Percentiles rank a stretch among this genome's conserved stretches.
phyloP scores from a whole-genome alignment of 2,329 filamentous ascomycete genomes.

The Exophiala bonariae region DNA sequence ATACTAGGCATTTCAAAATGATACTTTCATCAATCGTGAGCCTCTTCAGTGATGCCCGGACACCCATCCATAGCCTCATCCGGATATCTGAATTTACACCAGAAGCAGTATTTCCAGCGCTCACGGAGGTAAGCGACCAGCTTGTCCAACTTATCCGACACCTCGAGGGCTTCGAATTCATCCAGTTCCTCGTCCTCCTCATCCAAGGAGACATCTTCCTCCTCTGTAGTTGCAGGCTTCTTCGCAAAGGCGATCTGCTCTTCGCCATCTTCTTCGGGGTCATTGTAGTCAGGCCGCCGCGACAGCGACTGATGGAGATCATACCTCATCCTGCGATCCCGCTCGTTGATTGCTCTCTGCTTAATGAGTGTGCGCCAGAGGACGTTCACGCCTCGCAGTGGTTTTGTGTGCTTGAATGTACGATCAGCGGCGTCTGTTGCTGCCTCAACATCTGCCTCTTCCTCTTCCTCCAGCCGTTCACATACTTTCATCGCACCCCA shows the following conservation, averaged over 20 bases:
- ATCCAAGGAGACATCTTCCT: conserved; percentile 67
- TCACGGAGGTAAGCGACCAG: conserved; percentile 70
- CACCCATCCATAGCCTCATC: conserved; percentile 77
- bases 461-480: conserved; percentile 65
- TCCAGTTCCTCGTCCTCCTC: conserved; percentile 80
- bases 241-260: conserved; percentile 65
- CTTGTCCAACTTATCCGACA: conserved; percentile 64
- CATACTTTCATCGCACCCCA: conserved; percentile 79
- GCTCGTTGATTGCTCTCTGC: conserved; percentile 67
- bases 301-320: conserved; percentile 66
- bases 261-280: conserved; percentile 69
- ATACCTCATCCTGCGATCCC: conserved; percentile 64
- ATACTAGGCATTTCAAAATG: not conserved
- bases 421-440: not conserved
- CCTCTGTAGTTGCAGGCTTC: conserved; percentile 36
- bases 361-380: conserved; percentile 77
- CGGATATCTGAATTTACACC: conserved; percentile 85
- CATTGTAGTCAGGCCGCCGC: conserved; percentile 64
- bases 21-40: conserved; percentile 58
- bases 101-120: conserved; percentile 84
- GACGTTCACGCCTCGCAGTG: conserved; percentile 69
- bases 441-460: conserved; percentile 24
- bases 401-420: conserved; percentile 41
- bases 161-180: conserved; percentile 70
- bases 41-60: conserved; percentile 83